A percentile compares a stretch with the other conserved stretches of the same genome.
These are phyloP conservation scores for Tuber melanosporum DNA, from an alignment of 495 filamentous ascomycete species.

Conservation along the genomic window DNA sequence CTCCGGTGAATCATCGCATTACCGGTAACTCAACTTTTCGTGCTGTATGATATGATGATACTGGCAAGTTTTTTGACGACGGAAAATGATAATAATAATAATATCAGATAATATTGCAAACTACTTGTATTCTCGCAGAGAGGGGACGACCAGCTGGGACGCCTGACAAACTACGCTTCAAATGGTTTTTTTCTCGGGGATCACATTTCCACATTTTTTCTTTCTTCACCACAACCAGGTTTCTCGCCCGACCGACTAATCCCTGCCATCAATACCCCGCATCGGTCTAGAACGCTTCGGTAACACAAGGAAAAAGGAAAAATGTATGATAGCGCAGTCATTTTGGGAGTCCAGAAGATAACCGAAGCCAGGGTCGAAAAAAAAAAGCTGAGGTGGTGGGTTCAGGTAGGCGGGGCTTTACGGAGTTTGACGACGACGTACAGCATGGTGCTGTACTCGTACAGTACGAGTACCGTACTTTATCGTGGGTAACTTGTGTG, in stretches of 20 bases:
- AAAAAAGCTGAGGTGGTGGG: too few species aligned
- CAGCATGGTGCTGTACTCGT: too few species aligned
- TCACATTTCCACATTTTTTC: neutral
- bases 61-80: neutral
- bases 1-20: neutral
- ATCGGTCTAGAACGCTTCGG: constrained; percentile 6
- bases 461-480: neutral
- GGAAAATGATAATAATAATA: neutral
- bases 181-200: neutral
- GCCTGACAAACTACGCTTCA: neutral
- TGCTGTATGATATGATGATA: too few species aligned
- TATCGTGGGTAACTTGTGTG: neutral
- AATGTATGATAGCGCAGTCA: neutral
- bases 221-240: neutral
- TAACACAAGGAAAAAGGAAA: neutral
- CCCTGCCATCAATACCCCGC: neutral
- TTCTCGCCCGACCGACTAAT: neutral
- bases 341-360: neutral
- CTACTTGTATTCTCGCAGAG: neutral
- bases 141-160: neutral
- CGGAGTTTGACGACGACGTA: neutral
- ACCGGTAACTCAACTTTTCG: too few species aligned
- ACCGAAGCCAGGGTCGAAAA: neutral
- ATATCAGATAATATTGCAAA: neutral
- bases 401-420: neutral